Evolutionary conservation across 1,284 basidiomycete species (phyloP), one percentile per base, ranked within the genome.

Genomic region (Meira miltonrushii): DNA sequence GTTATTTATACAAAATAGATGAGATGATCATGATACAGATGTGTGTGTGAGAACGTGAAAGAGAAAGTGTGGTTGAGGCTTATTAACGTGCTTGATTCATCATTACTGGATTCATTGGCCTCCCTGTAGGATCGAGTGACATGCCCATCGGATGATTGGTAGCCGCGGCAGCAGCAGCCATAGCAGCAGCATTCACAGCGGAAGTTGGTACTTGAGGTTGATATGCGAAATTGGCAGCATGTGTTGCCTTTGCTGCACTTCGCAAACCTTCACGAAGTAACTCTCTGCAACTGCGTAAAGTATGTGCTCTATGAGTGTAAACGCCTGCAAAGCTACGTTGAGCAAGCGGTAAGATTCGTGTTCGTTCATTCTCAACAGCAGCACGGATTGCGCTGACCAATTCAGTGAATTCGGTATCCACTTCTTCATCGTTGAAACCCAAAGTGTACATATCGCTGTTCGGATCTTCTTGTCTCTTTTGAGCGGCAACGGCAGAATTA

Each of bases 391-490:
- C 62, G 0, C 64, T 62, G 4, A 75, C 51, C 8, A 67, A 55
- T 0, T 59, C 51, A 10, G 57, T 43, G 23, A 75, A 40, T 54
- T 75, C 72, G 19, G 60, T 54, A 41, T 76, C 72, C 57, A 76
- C 67, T 50, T 74, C 71, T 54, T 66, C 64, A 46, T 72, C 69
- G 37, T 67, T 62, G 6, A 70, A 68, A 25, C 66, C 63, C 11
- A 59, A 57, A 39, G 61, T 57, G 37, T 64, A 71, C 71, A 77
- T 71, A 57, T 74, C 70, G 61, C 62, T 61, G 38, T 74, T 66
- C 33, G 68, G 65, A 39, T 65, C 64, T 49, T 71, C 65, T 46
- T 67, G 60, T 38, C 65, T 57, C 54, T 58, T 58, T 2, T 39
- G 39, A 12, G 53, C 37, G 19, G 43, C 55, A n/a, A 41, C 10